Evolutionary conservation across 1,139 yeast species (phyloP), one percentile per base, ranked within the genome.

Genomic region (Pichia terricola): DNA sequence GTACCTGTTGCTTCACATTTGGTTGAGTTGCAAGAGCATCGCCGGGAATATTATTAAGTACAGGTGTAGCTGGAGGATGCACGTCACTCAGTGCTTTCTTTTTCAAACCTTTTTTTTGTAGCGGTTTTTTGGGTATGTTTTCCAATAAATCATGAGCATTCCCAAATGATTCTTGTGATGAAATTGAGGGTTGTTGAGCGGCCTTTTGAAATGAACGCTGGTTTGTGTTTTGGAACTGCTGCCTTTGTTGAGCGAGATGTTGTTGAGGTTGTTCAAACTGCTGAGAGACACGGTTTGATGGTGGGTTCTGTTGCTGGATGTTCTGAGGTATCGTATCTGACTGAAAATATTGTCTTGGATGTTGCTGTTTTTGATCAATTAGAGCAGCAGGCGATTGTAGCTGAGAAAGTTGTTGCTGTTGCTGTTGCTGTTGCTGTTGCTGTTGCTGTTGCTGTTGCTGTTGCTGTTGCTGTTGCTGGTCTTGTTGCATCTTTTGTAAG

Each of bases 401-500:
- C 35, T 46, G 55, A 8, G 35, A 37, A 32, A 39, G 52, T 26
- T 40, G 50, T 36, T 47, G 56, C 36, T 37, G 49, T 40, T 44
- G 53, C 22, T 48, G 56, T 30, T 49, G 54, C 27, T 45, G 52
- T 26, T 37, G 53, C 27, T 43, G 56, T 35, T 42, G 50, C 42
- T 53, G 58, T 32, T 42, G 53, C 26, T 39, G 45, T 34, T 47
- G 53, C 30, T 45, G 53, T 37, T 38, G 53, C 38, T 41, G 50
- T 33, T 48, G 54, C 33, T 48, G 53, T 25, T 42, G 50, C 26
- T 35, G 50, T 31, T 45, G 60, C 38, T 48, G 50, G 40, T 55
- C 61, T 30, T 49, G 54, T 43, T 51, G 60, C 32, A 53, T 56
- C 28, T 47, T 54, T 27, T 50, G 57, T 22, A 53, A 56, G 22